A percentile compares a stretch with the other conserved stretches of the same genome.
Conservation (phyloP, 805 yeast species). For the Jamesozyma lodderae region DNA sequence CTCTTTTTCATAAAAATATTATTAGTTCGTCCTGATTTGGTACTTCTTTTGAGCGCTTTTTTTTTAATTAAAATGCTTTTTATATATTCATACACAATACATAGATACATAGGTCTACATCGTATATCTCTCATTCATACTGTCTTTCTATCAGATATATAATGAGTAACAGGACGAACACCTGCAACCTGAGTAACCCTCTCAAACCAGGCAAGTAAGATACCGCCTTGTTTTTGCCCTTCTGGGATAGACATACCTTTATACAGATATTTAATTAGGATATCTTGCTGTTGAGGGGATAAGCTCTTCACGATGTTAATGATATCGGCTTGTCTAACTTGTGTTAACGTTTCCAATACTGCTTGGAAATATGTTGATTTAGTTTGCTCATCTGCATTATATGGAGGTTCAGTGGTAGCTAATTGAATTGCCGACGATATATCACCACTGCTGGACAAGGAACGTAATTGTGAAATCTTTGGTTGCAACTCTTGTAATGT, state of each 20-base stretch:
- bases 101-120: too few species aligned
- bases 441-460: slow-evolving; percentile 62
- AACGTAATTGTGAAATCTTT: slow-evolving; percentile 49
- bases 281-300: slow-evolving; percentile 58
- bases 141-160: slow-evolving; percentile 75
- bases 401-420: slow-evolving; percentile 70
- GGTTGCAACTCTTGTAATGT: slow-evolving; percentile 46
- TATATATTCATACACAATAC: too few species aligned
- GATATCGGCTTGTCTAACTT: slow-evolving; percentile 61
- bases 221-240: slow-evolving; percentile 81
- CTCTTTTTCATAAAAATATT: too few species aligned
- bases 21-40: too few species aligned
- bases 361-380: slow-evolving; percentile 38
- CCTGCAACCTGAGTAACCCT: slow-evolving; percentile 79
- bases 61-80: too few species aligned
- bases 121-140: slow-evolving; percentile 45
- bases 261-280: slow-evolving; percentile 74
- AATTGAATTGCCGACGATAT: slow-evolving; percentile 54
- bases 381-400: slow-evolving; percentile 54
- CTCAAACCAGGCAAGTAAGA: slow-evolving; percentile 84
- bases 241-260: slow-evolving; percentile 71
- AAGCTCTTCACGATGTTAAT: slow-evolving; percentile 50
- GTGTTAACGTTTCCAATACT: slow-evolving; percentile 64
- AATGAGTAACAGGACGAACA: slow-evolving; percentile 80
- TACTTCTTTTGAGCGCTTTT: not conserved